Evolutionary conservation across 148 eudicot species (phyloP).

Genomic region (Diospyros kaki): DNA sequence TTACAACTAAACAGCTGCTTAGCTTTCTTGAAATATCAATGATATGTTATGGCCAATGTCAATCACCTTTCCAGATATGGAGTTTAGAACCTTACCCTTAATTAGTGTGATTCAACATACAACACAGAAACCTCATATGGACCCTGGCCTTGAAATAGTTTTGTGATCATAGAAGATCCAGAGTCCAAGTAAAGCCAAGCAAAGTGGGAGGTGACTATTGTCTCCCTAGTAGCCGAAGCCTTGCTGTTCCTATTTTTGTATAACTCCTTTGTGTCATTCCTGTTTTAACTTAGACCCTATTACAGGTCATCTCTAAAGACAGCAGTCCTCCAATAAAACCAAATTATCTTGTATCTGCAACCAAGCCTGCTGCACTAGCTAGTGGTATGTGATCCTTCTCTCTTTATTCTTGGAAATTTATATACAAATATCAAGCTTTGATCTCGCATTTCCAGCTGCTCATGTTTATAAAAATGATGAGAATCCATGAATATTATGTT

Average conservation of each 20-base stretch:
- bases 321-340: slow-evolving; percentile 14
- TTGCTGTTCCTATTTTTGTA: not conserved
- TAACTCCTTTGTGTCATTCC: slow-evolving; percentile 4
- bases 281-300: not conserved
- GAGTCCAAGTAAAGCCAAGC: not conserved
- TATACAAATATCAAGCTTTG: not conserved
- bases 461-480: too few species aligned
- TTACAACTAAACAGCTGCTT: too few species aligned
- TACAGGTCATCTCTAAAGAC: slow-evolving; percentile 35
- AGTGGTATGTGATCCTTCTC: slow-evolving; percentile 8
- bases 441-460: too few species aligned
- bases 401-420: not conserved
- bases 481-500: too few species aligned
- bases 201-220: not conserved
- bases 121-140: not conserved
- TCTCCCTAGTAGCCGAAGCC: not conserved
- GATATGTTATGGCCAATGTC: not conserved
- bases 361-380: slow-evolving; percentile 17
- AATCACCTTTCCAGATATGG: not conserved
- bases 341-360: slow-evolving; percentile 9
- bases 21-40: too few species aligned
- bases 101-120: not conserved
- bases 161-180: not conserved
- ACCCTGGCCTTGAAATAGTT: not conserved
- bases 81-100: not conserved